A percentile compares a stretch with the other conserved stretches of the same genome.
Evolutionary conservation across 164 flowering plant genomes (phyloP).

Genomic region (Macadamia tetraphylla): DNA sequence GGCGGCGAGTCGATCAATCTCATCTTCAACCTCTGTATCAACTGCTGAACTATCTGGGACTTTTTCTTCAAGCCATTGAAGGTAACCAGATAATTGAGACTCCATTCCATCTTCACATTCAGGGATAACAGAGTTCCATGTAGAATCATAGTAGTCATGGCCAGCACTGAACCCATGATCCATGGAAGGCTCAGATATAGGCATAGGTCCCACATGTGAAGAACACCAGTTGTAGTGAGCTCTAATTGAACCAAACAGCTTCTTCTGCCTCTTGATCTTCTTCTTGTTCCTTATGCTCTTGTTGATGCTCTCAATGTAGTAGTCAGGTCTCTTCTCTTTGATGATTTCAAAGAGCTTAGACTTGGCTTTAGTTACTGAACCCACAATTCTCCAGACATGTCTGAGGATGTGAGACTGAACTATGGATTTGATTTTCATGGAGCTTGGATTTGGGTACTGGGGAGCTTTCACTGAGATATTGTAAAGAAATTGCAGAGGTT

Average conservation of each 20-base stretch:
- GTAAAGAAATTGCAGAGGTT: conserved; percentile 32
- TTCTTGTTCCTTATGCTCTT: conserved; percentile 8
- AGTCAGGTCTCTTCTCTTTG: conserved; percentile 21
- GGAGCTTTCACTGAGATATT: conserved; percentile 32
- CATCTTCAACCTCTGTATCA: conserved; percentile 39
- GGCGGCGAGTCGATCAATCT: conserved; percentile 81
- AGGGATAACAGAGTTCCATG: conserved; percentile 46
- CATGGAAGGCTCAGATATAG: conserved; percentile 21
- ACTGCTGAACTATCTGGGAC: conserved; percentile 10
- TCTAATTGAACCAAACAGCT: conserved; percentile 56
- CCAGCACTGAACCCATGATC: conserved; percentile 9
- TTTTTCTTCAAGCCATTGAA: conserved; percentile 75
- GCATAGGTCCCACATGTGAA: conserved; percentile 53
- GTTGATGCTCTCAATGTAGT: conserved; percentile 18
- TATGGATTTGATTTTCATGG: conserved; percentile 65
- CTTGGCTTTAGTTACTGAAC: conserved; percentile 51
- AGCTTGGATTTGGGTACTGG: conserved; percentile 27
- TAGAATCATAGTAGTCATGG: conserved; percentile 47
- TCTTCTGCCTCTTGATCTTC: conserved; percentile 13
- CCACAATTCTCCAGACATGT: conserved; percentile 39
- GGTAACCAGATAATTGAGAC: conserved; percentile 52
- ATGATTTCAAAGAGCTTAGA: conserved; percentile 39
- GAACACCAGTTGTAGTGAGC: conserved; percentile 86
- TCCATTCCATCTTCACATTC: conserved; percentile 14
- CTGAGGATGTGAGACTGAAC: conserved; percentile 55